These are phyloP conservation scores for Papiliotrema flavescens DNA, from an alignment of 1,284 basidiomycete genomes.

Conservation along the genomic window DNA sequence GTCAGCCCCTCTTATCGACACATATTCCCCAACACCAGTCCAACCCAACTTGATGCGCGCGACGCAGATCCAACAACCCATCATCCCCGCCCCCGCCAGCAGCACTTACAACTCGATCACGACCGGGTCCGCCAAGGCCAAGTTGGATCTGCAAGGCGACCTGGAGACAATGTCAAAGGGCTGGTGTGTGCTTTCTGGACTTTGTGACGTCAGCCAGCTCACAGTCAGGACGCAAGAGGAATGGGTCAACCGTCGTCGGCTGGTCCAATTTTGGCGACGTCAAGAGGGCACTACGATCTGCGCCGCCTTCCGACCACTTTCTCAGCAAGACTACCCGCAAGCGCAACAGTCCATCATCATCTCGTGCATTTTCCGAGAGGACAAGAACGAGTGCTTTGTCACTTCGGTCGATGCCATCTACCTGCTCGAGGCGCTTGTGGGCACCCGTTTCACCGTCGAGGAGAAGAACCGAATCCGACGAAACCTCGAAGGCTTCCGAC, in stretches of 20 bases:
- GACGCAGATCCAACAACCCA: slow-evolving; percentile 27
- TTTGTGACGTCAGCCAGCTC: background rate
- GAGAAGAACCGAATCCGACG: slow-evolving; percentile 95
- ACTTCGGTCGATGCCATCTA: slow-evolving; percentile 95
- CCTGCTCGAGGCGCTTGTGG: slow-evolving; percentile 81
- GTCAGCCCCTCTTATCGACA: slow-evolving; percentile 2
- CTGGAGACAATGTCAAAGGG: slow-evolving; percentile 54
- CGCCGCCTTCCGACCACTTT: slow-evolving; percentile 52
- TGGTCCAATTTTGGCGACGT: slow-evolving; percentile 55
- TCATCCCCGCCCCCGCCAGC: slow-evolving; percentile 16
- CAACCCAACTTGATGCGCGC: slow-evolving; percentile 45
- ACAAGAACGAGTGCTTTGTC: slow-evolving; percentile 73
- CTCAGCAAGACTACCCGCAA: slow-evolving; percentile 49
- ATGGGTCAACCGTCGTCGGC: slow-evolving; percentile 51
- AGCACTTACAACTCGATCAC: slow-evolving; percentile 16
- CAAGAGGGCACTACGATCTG: slow-evolving; percentile 54
- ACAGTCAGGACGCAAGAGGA: slow-evolving; percentile 50
- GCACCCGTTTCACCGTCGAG: slow-evolving; percentile 79
- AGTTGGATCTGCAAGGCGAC: slow-evolving; percentile 51
- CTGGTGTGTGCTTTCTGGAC: slow-evolving; percentile 48
- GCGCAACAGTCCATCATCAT: slow-evolving; percentile 52
- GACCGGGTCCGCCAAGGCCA: slow-evolving; percentile 30
- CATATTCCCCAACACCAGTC: slow-evolving; percentile 7
- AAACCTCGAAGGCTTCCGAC: slow-evolving; percentile 87
- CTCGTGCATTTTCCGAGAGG: slow-evolving; percentile 85